Percentiles rank a stretch among this genome's conserved stretches.
Conservation (phyloP, 352 stramenopile species). For the Phytophthora lateralis region DNA sequence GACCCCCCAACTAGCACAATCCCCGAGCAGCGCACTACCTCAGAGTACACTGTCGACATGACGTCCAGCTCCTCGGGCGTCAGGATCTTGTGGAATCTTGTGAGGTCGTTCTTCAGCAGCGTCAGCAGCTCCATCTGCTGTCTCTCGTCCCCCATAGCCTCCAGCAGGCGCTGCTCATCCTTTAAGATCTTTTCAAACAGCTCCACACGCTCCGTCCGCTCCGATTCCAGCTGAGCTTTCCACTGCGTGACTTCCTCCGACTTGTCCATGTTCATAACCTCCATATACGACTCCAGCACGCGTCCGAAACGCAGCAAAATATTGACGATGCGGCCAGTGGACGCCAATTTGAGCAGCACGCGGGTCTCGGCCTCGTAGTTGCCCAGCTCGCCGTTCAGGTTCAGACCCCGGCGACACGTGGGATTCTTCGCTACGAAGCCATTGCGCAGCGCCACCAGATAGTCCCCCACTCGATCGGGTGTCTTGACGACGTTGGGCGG, state of each 20-base stretch:
- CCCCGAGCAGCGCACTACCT: conserved; percentile 15
- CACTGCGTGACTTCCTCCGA: conserved; percentile 21
- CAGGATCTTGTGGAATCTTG: conserved; percentile 11
- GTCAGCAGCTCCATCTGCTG: conserved; percentile 35
- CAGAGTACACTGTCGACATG: conserved; percentile 30
- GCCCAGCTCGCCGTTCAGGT: conserved; percentile 15
- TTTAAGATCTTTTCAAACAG: conserved; percentile 16
- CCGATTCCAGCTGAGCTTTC: conserved; percentile 14
- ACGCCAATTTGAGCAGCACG: conserved; percentile 24
- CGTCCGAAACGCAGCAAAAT: conserved; percentile 20
- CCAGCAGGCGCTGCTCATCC: conserved; percentile 15
- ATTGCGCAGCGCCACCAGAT: conserved; percentile 28
- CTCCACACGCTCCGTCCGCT: conserved; percentile 22
- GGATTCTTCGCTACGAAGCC: conserved; percentile 8
- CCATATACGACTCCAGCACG: conserved; percentile 24
- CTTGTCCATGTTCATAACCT: conserved; percentile 16
- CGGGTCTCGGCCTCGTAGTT: conserved; percentile 25
- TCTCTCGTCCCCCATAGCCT: conserved; percentile 27
- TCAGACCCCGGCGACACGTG: conserved; percentile 12
- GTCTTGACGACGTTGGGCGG: conserved; percentile 13
- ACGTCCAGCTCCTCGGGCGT: conserved; percentile 26
- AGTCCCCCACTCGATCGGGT: conserved; percentile 26
- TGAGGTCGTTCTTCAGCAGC: conserved; percentile 24
- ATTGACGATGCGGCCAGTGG: conserved; percentile 19
- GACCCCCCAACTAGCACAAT: conserved; percentile 24